These are phyloP conservation scores for Microsporum ferrugineum DNA, from an alignment of 2,329 filamentous ascomycete genomes.

Conservation along the genomic window DNA sequence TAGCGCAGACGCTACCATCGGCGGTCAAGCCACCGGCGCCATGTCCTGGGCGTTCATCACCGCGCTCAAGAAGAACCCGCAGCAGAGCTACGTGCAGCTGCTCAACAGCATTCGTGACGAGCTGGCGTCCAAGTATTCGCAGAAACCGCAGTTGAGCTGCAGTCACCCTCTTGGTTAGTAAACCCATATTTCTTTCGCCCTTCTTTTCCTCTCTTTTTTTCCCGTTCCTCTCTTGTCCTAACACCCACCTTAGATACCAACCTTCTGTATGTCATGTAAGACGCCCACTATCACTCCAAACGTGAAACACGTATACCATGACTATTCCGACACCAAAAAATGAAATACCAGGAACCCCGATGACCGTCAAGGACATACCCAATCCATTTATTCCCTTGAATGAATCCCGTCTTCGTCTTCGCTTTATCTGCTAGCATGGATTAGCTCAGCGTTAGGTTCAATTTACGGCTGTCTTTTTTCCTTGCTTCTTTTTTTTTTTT, in stretches of 20 bases:
- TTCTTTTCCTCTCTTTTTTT: conserved; percentile 10
- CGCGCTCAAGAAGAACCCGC: conserved; percentile 79
- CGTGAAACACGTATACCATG: not conserved
- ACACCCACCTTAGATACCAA: conserved; percentile 45
- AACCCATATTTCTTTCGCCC: conserved; percentile 10
- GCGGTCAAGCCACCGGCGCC: conserved; percentile 80
- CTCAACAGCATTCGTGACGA: conserved; percentile 92
- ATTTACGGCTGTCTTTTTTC: not conserved
- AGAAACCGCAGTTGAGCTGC: conserved; percentile 93
- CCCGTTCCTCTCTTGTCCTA: conserved; percentile 12
- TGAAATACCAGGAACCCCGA: not conserved
- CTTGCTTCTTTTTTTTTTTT: not conserved
- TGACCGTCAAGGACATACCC: not conserved
- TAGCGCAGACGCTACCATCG: conserved; percentile 82
- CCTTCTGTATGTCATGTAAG: conserved; percentile 55
- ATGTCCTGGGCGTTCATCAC: conserved; percentile 98
- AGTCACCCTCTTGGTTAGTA: conserved; percentile 84
- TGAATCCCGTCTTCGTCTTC: not conserved
- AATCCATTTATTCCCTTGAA: not conserved
- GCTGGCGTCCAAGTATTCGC: conserved; percentile 71
- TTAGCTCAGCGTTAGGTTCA: not conserved
- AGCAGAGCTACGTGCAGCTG: conserved; percentile 91
- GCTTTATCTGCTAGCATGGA: not conserved
- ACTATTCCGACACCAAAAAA: not conserved
- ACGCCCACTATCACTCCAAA: not conserved